Percentiles rank a stretch among this genome's conserved stretches.
These are phyloP conservation scores for Eucalyptus curtisii DNA, from an alignment of 345 rosid species.

Conservation along the genomic window DNA sequence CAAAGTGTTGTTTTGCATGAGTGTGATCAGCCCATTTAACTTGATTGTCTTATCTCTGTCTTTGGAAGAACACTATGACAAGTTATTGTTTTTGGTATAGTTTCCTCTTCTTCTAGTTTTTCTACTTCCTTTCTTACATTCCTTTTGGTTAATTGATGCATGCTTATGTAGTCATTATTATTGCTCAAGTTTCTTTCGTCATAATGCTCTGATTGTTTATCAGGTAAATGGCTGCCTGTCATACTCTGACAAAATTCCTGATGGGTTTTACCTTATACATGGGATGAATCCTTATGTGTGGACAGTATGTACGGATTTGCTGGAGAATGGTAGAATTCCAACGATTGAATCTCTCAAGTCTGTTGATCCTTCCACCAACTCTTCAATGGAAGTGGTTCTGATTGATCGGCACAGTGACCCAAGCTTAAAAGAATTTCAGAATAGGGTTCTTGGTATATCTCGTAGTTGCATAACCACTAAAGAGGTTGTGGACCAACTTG, in stretches of 20 bases:
- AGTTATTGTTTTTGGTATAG: background rate
- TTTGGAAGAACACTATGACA: background rate
- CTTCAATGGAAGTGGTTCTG: constrained; percentile 73
- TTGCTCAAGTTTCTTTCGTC: background rate
- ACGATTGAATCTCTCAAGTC: constrained; percentile 76
- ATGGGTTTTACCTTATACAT: constrained; percentile 83
- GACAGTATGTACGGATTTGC: constrained; percentile 81
- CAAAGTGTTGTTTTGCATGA: background rate
- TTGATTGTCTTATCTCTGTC: background rate
- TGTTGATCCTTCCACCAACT: constrained; percentile 46
- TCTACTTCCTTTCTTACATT: background rate
- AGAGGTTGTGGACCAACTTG: constrained; percentile 94
- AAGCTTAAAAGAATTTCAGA: constrained; percentile 73
- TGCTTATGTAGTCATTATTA: background rate
- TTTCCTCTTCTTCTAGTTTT: background rate
- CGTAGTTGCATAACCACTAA: constrained; percentile 52
- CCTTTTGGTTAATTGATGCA: background rate
- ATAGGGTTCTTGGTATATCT: constrained; percentile 64
- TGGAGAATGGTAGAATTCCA: constrained; percentile 84
- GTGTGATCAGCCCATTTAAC: background rate
- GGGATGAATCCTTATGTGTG: constrained; percentile 93
- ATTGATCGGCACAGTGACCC: constrained; percentile 73
- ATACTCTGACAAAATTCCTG: constrained; percentile 85
- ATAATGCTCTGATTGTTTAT: constrained; percentile 6
- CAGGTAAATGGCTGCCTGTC: constrained; percentile 98